Base-by-base conservation (phyloP, 768 basidiomycete genomes). In the Tulasnella sp. region DNA sequence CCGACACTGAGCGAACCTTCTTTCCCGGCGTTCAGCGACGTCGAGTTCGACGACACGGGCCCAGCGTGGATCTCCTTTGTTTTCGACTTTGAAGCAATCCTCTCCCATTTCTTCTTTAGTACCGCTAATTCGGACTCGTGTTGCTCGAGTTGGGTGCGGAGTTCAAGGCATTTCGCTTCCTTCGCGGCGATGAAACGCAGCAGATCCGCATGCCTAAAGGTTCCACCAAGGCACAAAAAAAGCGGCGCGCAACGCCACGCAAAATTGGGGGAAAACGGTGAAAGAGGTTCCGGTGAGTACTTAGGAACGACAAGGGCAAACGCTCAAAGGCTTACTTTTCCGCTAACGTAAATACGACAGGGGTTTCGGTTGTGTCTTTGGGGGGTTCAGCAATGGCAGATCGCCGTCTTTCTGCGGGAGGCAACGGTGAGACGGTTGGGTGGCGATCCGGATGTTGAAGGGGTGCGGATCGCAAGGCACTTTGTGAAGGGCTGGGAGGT, bases 121-220 rank as follows among this genome's bases (percentile, higher is more conserved):
- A 84, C 77, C 0, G 76, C 66, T 2, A 90, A 73, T 64, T 89
- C 88, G 2, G 74, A 75, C 69, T 91, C 87, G 62, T 89, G 84
- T 12, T 69, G 65, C 6, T 75, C 74, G 2, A 91, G 78, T 62
- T 86, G 85, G 4, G 82, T 78, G 15, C 86, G 80, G 41, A 90
- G 73, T 57, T 91, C 87, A 37, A 90, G 76, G 63, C 85, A 88
- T 66, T 81, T 84, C 0, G 84, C 78, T 66, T 90, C 88, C 62
- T 90, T 89, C 69, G 88, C 86, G 0, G 88, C 87, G 49, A 91
- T 91, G 59, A 83, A 83, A 29, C 77, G 83, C n/a, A 90, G 71
- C 2, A 91, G 70, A 54, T 89, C 86, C 5, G 82, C 79, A 63
- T 91, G 85, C 64, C 88, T 90, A 60, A 40, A 40, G 34, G 40